phyloP scores from a whole-genome alignment of 1,284 basidiomycete species.

The Leccinum subrobustum region DNA sequence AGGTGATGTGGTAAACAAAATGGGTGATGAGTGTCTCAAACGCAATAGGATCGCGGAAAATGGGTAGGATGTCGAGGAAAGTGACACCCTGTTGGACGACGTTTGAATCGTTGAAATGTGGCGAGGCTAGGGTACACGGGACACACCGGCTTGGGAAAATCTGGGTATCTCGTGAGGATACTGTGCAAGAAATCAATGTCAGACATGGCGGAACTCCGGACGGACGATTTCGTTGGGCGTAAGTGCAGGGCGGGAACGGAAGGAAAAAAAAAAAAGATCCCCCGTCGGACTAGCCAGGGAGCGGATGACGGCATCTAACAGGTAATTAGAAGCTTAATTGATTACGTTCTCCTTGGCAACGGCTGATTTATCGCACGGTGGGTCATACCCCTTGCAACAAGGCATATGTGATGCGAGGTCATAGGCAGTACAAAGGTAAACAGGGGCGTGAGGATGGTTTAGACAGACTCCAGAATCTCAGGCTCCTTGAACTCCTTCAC shows the following conservation, averaged over 20 bases:
- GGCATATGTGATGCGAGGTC: constrained; percentile 38
- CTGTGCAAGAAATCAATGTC: constrained; percentile 76
- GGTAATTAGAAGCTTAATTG: background rate
- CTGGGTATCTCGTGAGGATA: constrained; percentile 66
- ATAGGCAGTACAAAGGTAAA: constrained; percentile 44
- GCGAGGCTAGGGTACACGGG: background rate
- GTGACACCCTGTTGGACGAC: constrained; percentile 58
- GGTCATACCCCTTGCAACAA: constrained; percentile 31
- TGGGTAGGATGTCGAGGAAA: constrained; percentile 90
- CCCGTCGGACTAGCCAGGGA: background rate
- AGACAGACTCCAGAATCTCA: constrained; percentile 81
- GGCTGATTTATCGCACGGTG: background rate
- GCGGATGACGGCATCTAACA: background rate
- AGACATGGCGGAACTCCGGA: constrained; percentile 49
- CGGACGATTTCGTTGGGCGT: background rate
- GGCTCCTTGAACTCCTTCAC: constrained; percentile 94
- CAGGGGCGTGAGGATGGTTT: constrained; percentile 40
- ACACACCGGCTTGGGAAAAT: constrained; percentile 86
- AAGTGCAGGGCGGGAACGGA: background rate
- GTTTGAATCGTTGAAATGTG: background rate
- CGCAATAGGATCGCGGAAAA: constrained; percentile 79
- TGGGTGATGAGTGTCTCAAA: constrained; percentile 93
- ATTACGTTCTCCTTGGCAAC: background rate
- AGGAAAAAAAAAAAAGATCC: constrained; percentile 8
- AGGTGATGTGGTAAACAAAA: constrained; percentile 84